Conservation (phyloP, 441 rosid genomes). For the Gossypium gossypioides region DNA sequence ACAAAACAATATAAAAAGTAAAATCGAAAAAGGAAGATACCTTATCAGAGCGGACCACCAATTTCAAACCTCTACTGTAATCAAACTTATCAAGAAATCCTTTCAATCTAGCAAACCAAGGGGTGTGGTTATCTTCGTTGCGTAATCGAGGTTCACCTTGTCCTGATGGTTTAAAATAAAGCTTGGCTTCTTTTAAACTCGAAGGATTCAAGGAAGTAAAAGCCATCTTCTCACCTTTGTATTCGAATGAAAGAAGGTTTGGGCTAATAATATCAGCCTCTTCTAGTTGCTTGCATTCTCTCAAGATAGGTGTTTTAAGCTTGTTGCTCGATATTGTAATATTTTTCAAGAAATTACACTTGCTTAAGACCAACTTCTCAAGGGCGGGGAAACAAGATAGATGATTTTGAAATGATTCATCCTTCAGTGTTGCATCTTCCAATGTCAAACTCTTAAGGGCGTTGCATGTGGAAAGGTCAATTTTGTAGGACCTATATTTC, state of each 20-base stretch:
- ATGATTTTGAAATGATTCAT: slow-evolving; percentile 14
- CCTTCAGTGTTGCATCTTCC: slow-evolving; percentile 18
- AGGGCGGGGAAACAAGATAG: slow-evolving; percentile 23
- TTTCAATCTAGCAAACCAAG: slow-evolving; percentile 16
- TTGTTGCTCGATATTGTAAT: slow-evolving; percentile 13
- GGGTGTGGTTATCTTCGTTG: background rate
- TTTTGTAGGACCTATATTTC: background rate
- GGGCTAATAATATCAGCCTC: slow-evolving; percentile 24
- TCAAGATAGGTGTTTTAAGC: slow-evolving; percentile 19
- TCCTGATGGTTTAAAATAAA: slow-evolving; percentile 10
- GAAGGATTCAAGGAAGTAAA: slow-evolving; percentile 25
- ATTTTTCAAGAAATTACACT: slow-evolving; percentile 16
- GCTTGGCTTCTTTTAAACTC: slow-evolving; percentile 26
- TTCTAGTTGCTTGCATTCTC: slow-evolving; percentile 17
- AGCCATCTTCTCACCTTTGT: slow-evolving; percentile 25
- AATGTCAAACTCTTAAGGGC: slow-evolving; percentile 21
- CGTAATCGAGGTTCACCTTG: background rate
- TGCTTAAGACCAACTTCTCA: slow-evolving; percentile 24
- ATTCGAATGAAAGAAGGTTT: slow-evolving; percentile 30
- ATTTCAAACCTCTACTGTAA: slow-evolving; percentile 21
- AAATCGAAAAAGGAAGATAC: background rate
- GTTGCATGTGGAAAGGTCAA: slow-evolving; percentile 15
- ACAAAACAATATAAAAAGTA: background rate
- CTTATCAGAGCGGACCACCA: slow-evolving; percentile 19
- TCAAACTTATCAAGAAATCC: slow-evolving; percentile 22